Conservation (phyloP, 116 monocot species). For the Papilionanthe hybrid region DNA sequence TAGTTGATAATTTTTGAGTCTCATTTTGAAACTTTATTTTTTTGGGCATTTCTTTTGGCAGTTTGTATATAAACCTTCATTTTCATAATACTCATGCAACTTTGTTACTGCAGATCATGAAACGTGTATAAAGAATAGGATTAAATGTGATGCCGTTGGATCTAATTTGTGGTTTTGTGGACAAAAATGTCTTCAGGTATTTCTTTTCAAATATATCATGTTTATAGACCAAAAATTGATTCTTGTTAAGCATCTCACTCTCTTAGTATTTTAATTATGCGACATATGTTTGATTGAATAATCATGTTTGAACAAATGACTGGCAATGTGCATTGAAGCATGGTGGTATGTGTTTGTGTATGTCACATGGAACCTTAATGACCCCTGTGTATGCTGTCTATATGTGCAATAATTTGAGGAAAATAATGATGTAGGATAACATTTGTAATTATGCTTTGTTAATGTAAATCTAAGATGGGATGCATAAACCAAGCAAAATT, state of each 20-base stretch:
- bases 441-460: no score
- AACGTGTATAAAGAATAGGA: slow-evolving; percentile 42
- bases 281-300: not conserved
- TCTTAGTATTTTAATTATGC: not conserved
- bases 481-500: no score
- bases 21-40: not conserved
- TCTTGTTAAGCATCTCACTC: not conserved
- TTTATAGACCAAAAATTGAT: not conserved
- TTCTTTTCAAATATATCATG: slow-evolving; percentile 6
- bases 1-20: not conserved
- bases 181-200: slow-evolving; percentile 63
- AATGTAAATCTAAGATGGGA: no score
- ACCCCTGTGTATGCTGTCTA: no score
- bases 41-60: not conserved
- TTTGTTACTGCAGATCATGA: slow-evolving; percentile 50
- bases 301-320: not conserved
- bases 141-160: slow-evolving; percentile 15
- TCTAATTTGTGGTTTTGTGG: slow-evolving; percentile 73
- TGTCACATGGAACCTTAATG: not conserved
- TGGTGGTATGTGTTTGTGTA: not conserved
- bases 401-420: no score
- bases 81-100: not conserved
- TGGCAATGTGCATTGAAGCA: not conserved
- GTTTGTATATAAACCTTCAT: not conserved
- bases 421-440: no score